Base-by-base conservation (phyloP, 2,329 filamentous ascomycete genomes). In the Fusarium bulbicola region DNA sequence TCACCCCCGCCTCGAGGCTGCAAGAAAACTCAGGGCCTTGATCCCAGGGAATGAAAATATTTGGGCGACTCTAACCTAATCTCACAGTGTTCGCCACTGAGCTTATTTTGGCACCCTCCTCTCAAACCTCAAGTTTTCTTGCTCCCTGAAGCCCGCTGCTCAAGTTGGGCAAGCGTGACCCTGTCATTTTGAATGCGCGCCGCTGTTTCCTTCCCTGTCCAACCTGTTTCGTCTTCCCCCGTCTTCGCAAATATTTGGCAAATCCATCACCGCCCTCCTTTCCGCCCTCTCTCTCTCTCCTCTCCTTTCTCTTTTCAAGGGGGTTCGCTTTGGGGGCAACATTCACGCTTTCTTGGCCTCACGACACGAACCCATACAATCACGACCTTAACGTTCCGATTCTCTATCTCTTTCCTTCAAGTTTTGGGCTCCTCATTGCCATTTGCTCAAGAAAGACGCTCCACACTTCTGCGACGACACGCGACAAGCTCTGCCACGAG, bases 401-500 rank as follows among this genome's bases (percentile, higher is more conserved):
- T 43, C 54, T 61, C 53, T 14, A 30, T 57, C 68, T 39, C 52
- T 66, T 66, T 56, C 54, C 54, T 70, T 69, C 46, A 49, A 50
- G 16, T 72, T 49, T 66, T 71, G 64, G 59, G 67, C 40, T 36
- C 47, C 34, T 56, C 46, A 52, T 69, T 28, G 53, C 59, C 53
- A 52, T 67, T 67, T 47, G 49, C 58, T 70, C 50, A 21, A 57
- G 62, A 59, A 47, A 60, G 59, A 66, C 71, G 64, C 72, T 74
- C 72, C 64, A 74, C 72, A 74, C 59, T 59, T 63, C 73, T 68
- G 72, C 73, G 69, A 75, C 73, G 53, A 73, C 71, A 61, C 73
- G 63, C 64, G 73, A 73, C 67, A 75, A 68, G 28, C 52, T 43
- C 64, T 69, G 64, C 67, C 58, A 74, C 70, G 71, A 73, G 71